Evolutionary conservation across 148 eudicot species (phyloP).

Genomic region (Camellia sinensis): DNA sequence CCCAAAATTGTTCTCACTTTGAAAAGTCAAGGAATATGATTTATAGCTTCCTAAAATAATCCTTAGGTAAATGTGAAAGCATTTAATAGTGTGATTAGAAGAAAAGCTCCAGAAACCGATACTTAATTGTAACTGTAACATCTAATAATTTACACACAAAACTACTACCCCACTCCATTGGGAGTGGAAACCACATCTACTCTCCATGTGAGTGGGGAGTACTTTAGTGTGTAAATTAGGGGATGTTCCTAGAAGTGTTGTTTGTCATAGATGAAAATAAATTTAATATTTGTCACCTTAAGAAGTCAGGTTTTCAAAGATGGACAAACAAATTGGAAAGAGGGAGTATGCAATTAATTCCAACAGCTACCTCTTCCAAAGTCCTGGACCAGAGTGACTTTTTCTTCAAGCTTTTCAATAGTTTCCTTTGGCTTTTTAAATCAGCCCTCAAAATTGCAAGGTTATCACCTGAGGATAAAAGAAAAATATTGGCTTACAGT

Average conservation of each 20-base stretch:
- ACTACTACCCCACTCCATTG: too few species aligned
- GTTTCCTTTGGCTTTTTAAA: conserved; percentile 50
- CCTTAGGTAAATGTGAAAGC: not conserved
- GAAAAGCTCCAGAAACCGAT: not conserved
- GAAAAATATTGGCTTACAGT: not conserved
- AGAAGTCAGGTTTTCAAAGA: not conserved
- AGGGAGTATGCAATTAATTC: not conserved
- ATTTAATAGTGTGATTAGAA: not conserved
- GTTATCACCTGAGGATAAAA: conserved; percentile 27
- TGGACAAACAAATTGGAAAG: not conserved
- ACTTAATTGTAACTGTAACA: not conserved
- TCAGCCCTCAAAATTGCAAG: conserved; percentile 32
- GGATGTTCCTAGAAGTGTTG: too few species aligned
- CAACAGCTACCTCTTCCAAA: conserved; percentile 64
- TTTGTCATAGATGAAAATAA: not conserved
- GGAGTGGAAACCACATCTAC: too few species aligned
- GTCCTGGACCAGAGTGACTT: conserved; percentile 64
- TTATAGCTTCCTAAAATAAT: not conserved
- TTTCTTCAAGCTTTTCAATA: conserved; percentile 49
- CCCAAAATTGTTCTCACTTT: not conserved
- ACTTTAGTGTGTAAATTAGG: too few species aligned
- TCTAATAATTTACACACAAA: too few species aligned
- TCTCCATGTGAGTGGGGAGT: too few species aligned
- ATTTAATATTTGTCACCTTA: not conserved
- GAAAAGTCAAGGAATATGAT: not conserved